Percentiles rank a stretch among this genome's conserved stretches.
Evolutionary conservation across 495 filamentous ascomycete species (phyloP).

Genomic region (Penicillium nucicola): DNA sequence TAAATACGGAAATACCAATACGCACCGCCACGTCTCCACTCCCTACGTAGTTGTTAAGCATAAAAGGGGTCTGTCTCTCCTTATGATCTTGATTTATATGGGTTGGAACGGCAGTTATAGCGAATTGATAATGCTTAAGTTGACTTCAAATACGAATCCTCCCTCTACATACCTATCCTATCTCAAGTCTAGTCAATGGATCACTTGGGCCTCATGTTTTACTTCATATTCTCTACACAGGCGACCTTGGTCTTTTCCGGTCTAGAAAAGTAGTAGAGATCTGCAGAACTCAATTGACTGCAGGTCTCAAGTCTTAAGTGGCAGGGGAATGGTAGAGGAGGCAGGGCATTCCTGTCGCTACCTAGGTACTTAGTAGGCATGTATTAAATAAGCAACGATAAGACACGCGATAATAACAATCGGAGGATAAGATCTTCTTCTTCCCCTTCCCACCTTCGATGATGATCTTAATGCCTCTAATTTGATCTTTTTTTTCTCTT

Average conservation of each 20-base stretch:
- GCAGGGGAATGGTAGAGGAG: too few species aligned
- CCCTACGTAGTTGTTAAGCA: conserved; percentile 11
- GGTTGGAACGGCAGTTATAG: not conserved
- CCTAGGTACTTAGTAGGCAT: not conserved
- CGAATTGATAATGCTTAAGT: too few species aligned
- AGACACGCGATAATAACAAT: conserved; percentile 20
- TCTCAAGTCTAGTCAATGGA: too few species aligned
- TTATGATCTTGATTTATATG: not conserved
- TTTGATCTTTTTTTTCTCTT: not conserved
- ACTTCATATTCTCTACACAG: too few species aligned
- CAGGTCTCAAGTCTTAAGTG: too few species aligned
- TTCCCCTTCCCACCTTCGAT: conserved; percentile 6
- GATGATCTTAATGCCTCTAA: conserved; percentile 1
- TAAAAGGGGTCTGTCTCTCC: conserved; percentile 17
- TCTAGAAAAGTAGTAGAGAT: too few species aligned
- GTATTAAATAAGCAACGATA: conserved; percentile 22
- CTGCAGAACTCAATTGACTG: too few species aligned
- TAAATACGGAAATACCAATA: conserved; percentile 14
- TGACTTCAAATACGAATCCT: too few species aligned
- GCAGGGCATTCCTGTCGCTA: too few species aligned
- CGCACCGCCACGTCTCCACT: conserved; percentile 29
- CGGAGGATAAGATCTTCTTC: conserved; percentile 20
- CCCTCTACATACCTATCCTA: too few species aligned
- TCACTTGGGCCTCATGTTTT: too few species aligned
- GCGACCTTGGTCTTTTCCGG: too few species aligned